Evolutionary conservation across 768 basidiomycete species (phyloP).

Genomic region (Podaxis sp.): DNA sequence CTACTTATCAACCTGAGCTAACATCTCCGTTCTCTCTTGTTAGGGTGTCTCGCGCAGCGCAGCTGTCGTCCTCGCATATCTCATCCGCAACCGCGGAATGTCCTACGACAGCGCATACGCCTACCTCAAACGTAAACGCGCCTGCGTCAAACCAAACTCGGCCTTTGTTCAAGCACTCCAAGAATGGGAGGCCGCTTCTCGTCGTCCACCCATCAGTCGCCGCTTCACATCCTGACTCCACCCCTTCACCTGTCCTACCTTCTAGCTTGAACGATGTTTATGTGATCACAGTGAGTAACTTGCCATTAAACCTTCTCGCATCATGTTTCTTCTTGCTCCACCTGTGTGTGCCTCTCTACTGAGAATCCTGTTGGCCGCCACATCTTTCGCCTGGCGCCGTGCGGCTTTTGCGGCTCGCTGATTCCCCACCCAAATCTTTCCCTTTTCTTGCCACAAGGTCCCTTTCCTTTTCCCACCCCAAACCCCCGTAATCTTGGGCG

Average conservation of each 20-base stretch:
- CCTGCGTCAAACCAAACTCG: conserved; percentile 77
- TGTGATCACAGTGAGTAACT: conserved; percentile 1
- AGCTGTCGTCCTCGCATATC: conserved; percentile 77
- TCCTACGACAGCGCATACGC: conserved; percentile 63
- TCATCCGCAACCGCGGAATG: conserved; percentile 74
- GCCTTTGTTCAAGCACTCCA: conserved; percentile 63
- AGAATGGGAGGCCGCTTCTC: conserved; percentile 49
- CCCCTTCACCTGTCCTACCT: background rate
- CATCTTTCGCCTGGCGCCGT: background rate
- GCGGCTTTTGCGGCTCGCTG: background rate
- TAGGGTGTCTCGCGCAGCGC: conserved; percentile 80
- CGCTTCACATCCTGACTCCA: conserved; percentile 21
- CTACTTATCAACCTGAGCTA: background rate
- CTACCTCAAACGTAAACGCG: conserved; percentile 60
- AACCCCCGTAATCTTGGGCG: background rate
- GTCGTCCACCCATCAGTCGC: conserved; percentile 18
- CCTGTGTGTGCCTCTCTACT: background rate
- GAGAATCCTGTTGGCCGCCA: background rate
- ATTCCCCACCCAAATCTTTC: background rate
- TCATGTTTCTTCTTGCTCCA: conserved; percentile 1
- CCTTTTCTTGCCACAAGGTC: background rate
- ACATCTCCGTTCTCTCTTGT: background rate
- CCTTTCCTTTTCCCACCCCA: background rate
- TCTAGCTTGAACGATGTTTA: background rate
- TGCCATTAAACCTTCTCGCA: background rate